Base-by-base conservation (phyloP, 768 basidiomycete genomes). In the Rhizopogon rudus region DNA sequence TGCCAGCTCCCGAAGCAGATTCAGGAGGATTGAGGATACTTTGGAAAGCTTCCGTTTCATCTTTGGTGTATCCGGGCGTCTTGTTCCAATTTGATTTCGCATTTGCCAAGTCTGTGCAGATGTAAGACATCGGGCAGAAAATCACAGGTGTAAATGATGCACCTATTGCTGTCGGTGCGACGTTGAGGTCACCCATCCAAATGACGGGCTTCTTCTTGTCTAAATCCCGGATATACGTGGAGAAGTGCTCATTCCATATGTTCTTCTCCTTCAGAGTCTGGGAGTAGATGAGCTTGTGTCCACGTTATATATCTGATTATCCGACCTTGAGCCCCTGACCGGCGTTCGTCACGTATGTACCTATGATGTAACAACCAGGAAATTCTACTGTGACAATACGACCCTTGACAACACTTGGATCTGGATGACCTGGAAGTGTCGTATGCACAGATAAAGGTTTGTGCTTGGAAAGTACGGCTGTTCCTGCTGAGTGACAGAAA, bases 111-210 rank as follows among this genome's bases (percentile, higher is more conserved):
- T 92, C 89, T 89, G 58, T 16, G 22, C 22, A 20, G 16, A 17
- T 22, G 16, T 12, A 35, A 33, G n/a, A 40, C 54, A 14, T 16
- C 40, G 25, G 53, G n/a, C 35, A 50, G 61, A 49, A 52, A 51
- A 40, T 6, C 4, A 20, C n/a, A 43, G 28, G n/a, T 25, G 48
- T 44, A 50, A 49, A 41, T 6, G 44, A 60, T 22, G 40, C 40
- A 87, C 89, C 90, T 51, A 80, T 73, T 46, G 77, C 83, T 1
- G 90, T 90, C 2, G 90, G 90, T 4, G 92, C 90, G 42, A 92
- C 89, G 57, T 95, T 95, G 54, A 94, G 64, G 69, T 95, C 93
- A 6, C 93, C 93, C 10, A 80, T 77, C 93, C 93, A 94, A 53
- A 95, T 87, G 9, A 95, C 87, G 3, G 91, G 85, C 62, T 94